Percentiles rank a stretch among this genome's conserved stretches.
Evolutionary conservation across 441 rosid species (phyloP).

Genomic region (Biscutella laevigata): DNA sequence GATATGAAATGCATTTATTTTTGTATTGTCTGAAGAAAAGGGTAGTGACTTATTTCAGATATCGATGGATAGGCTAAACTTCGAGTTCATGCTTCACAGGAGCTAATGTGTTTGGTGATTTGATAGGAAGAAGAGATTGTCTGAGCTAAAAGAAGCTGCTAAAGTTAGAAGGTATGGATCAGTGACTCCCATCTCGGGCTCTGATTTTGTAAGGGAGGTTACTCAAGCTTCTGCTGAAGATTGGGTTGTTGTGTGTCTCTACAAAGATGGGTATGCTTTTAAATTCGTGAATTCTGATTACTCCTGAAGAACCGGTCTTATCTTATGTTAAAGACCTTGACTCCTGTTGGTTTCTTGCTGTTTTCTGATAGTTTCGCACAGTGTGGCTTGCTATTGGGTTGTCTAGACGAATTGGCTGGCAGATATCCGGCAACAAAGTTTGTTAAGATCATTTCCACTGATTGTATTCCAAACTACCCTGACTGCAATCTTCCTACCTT

Average conservation of each 20-base stretch:
- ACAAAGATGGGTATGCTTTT: conserved; percentile 72
- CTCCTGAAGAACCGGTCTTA: background rate
- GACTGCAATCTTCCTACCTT: conserved; percentile 89
- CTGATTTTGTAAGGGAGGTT: conserved; percentile 87
- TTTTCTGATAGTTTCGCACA: conserved; percentile 44
- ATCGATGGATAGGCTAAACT: background rate
- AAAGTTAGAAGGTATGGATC: conserved; percentile 65
- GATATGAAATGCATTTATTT: background rate
- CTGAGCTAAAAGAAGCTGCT: conserved; percentile 70
- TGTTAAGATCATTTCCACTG: conserved; percentile 89
- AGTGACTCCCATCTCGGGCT: conserved; percentile 72
- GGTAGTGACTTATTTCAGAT: background rate
- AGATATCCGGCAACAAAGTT: conserved; percentile 89
- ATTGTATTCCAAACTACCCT: conserved; percentile 93
- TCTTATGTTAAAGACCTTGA: background rate
- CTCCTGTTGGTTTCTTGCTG: background rate
- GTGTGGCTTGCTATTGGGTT: conserved; percentile 64
- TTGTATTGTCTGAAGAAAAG: background rate
- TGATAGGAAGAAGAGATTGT: conserved; percentile 80
- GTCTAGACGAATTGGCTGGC: conserved; percentile 75
- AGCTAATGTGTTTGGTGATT: conserved; percentile 5
- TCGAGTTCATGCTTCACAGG: background rate
- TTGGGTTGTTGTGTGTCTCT: conserved; percentile 91
- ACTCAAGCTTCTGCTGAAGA: conserved; percentile 85
- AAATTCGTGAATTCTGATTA: background rate